These are phyloP conservation scores for Pichia norvegensis DNA, from an alignment of 1,139 yeast species.

Conservation along the genomic window DNA sequence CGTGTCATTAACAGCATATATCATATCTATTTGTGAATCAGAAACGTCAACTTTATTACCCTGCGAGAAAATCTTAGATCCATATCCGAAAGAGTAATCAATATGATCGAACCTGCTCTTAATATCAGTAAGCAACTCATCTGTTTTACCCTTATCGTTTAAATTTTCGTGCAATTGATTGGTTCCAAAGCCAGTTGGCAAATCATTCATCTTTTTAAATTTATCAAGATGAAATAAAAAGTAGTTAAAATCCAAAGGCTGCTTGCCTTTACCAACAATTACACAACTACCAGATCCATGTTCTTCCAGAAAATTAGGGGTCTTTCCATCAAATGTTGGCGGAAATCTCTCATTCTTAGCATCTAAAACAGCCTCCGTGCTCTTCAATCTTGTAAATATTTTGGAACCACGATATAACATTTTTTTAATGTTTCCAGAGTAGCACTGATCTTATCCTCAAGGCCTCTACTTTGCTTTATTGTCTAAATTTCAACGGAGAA, in stretches of 20 bases:
- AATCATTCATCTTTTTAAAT: conserved; percentile 35
- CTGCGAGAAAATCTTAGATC: conserved; percentile 89
- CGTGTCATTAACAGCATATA: conserved; percentile 74
- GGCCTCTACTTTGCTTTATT: neutral
- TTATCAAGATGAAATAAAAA: conserved; percentile 27
- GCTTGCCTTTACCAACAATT: conserved; percentile 20
- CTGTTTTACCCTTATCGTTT: conserved; percentile 31
- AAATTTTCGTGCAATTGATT: conserved; percentile 46
- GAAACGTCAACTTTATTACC: conserved; percentile 40
- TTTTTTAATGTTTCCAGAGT: neutral
- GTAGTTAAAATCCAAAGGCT: conserved; percentile 34
- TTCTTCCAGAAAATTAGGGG: neutral
- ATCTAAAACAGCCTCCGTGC: neutral
- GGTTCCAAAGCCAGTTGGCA: conserved; percentile 47
- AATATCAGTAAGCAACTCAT: conserved; percentile 43
- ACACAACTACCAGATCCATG: neutral
- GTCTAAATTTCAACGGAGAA: neutral
- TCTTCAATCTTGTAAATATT: neutral
- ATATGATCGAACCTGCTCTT: conserved; percentile 42
- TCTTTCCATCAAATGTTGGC: neutral
- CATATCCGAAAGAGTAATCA: conserved; percentile 77
- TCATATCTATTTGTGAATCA: conserved; percentile 75
- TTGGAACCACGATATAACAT: neutral
- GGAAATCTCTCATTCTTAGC: neutral
- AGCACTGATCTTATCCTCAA: neutral